These are phyloP conservation scores for Xylaria sp. DNA, from an alignment of 2,329 filamentous ascomycete species.

Conservation along the genomic window DNA sequence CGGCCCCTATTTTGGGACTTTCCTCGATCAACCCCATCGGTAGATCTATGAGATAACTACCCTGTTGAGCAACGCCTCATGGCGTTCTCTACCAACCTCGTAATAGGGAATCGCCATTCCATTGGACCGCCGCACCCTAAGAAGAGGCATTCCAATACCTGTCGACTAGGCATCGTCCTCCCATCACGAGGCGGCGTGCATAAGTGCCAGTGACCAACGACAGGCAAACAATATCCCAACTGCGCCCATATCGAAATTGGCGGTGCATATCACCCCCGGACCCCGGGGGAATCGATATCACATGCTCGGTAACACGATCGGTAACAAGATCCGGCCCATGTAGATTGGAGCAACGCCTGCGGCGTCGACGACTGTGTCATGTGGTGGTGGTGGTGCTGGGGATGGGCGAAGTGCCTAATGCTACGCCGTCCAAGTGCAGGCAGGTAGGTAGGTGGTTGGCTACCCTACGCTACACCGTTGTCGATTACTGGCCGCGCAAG, in stretches of 20 bases:
- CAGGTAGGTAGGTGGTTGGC: not conserved
- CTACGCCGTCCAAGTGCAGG: not conserved
- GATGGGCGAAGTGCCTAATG: not conserved
- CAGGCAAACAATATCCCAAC: not conserved
- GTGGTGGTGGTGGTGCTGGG: not conserved
- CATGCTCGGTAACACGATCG: not conserved
- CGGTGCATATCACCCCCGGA: not conserved
- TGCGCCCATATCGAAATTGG: not conserved
- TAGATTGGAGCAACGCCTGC: not conserved
- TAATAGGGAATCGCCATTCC: not conserved
- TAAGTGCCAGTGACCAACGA: not conserved
- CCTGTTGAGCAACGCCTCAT: not conserved
- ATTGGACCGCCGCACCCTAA: not conserved
- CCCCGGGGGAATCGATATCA: not conserved
- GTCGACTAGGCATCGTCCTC: not conserved
- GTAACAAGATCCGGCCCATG: not conserved
- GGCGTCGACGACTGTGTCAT: not conserved
- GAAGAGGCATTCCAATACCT: not conserved
- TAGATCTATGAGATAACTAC: not conserved
- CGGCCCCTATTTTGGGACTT: constrained; percentile 14
- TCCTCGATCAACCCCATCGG: not conserved
- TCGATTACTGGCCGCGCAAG: not conserved
- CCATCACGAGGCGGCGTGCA: constrained; percentile 5
- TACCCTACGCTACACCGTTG: not conserved
- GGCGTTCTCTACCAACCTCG: not conserved